Conservation (phyloP, 805 yeast species). For the Spencermartinsiella europaea region DNA sequence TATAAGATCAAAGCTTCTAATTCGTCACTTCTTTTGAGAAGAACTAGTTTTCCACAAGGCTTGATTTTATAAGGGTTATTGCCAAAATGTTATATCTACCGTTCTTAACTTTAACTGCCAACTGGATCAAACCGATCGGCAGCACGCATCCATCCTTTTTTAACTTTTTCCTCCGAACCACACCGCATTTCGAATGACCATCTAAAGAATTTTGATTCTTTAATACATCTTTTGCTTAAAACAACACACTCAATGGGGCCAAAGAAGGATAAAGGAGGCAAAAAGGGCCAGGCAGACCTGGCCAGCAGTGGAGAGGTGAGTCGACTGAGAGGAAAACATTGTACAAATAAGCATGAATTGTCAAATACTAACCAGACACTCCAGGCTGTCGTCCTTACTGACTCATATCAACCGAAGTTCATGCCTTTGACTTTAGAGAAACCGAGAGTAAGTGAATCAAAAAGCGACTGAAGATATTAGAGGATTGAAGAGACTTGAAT, state of each 20-base stretch:
- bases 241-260: conserved; percentile 20
- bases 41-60: too few species aligned
- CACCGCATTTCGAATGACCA: too few species aligned
- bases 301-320: conserved; percentile 9
- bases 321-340: too few species aligned
- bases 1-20: too few species aligned
- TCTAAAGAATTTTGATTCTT: too few species aligned
- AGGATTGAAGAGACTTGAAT: not conserved
- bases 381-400: conserved; percentile 93
- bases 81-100: too few species aligned
- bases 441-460: conserved; percentile 50
- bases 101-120: too few species aligned
- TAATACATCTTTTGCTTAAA: not conserved
- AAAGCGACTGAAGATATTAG: not conserved
- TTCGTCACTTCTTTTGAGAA: too few species aligned
- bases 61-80: too few species aligned
- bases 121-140: not conserved
- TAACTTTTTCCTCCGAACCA: not conserved
- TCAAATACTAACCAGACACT: conserved; percentile 41
- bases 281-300: conserved; percentile 10
- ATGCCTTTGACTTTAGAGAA: conserved; percentile 82
- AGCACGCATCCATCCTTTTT: not conserved
- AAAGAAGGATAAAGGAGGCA: conserved; percentile 16
- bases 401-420: conserved; percentile 86
- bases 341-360: not conserved